These are phyloP conservation scores for Nematocida major DNA, from an alignment of 371 early-diverging fungal species.

Conservation along the genomic window DNA sequence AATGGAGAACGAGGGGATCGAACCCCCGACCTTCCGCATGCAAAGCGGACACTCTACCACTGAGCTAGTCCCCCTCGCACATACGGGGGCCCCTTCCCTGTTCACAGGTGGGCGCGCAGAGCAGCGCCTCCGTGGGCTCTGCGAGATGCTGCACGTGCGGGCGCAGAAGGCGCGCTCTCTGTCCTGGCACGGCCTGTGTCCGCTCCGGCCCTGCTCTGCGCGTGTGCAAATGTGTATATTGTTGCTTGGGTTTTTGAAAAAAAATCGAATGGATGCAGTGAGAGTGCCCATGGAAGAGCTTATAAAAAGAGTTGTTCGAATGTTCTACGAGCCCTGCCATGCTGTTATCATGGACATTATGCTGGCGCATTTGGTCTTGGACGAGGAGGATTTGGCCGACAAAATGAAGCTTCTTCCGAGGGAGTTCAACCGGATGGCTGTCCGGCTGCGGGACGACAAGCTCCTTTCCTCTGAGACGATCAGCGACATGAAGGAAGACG, in stretches of 20 bases:
- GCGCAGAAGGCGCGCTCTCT: too few species aligned
- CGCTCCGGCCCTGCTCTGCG: too few species aligned
- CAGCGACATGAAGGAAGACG: slow-evolving; percentile 58
- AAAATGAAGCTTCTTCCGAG: slow-evolving; percentile 63
- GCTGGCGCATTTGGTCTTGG: slow-evolving; percentile 58
- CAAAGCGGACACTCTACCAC: slow-evolving; percentile 67
- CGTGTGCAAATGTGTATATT: neutral
- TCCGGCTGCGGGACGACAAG: slow-evolving; percentile 63
- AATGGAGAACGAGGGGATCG: slow-evolving; percentile 62
- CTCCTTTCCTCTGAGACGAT: slow-evolving; percentile 61
- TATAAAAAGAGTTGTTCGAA: slow-evolving; percentile 55
- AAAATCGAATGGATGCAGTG: slow-evolving; percentile 21
- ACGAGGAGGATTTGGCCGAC: slow-evolving; percentile 60
- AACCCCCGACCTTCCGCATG: slow-evolving; percentile 67
- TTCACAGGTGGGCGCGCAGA: neutral
- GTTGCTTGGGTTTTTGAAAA: neutral
- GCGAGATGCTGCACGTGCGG: too few species aligned
- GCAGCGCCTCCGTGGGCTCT: too few species aligned
- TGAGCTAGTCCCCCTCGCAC: slow-evolving; percentile 58
- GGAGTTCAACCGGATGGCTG: slow-evolving; percentile 63
- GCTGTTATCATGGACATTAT: slow-evolving; percentile 63
- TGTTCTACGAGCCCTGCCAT: slow-evolving; percentile 64
- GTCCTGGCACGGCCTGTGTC: too few species aligned
- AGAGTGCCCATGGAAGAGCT: slow-evolving; percentile 53
- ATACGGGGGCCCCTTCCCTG: neutral